phyloP scores from a whole-genome alignment of 2,329 filamentous ascomycete species.

The Sarocladium oryzae region DNA sequence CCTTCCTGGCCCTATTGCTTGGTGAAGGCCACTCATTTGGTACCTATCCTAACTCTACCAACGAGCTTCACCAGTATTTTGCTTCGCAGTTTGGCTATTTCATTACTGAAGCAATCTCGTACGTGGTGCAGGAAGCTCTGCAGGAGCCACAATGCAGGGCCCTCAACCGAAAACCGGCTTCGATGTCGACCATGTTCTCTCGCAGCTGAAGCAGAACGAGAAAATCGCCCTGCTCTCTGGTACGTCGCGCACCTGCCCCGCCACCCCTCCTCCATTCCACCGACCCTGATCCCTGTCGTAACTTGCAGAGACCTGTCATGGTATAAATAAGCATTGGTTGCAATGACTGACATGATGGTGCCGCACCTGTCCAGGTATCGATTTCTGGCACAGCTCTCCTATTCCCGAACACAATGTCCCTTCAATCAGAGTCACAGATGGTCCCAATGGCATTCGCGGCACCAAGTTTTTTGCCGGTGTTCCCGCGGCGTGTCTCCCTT shows the following conservation, averaged over 20 bases:
- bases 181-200: slow-evolving; percentile 8
- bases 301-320: not conserved
- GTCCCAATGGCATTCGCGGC: slow-evolving; percentile 29
- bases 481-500: slow-evolving; percentile 24
- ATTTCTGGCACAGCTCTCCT: slow-evolving; percentile 64
- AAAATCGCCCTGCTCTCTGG: slow-evolving; percentile 8
- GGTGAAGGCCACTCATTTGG: too few relatives aligned
- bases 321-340: too few relatives aligned
- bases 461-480: slow-evolving; percentile 22
- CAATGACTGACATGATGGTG: not conserved
- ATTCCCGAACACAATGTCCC: slow-evolving; percentile 56
- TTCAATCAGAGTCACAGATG: slow-evolving; percentile 49
- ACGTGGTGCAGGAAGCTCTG: too few relatives aligned
- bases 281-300: not conserved
- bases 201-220: slow-evolving; percentile 8
- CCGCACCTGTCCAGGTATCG: slow-evolving; percentile 39
- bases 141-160: slow-evolving; percentile 3
- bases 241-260: not conserved
- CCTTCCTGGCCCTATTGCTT: not conserved
- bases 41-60: too few relatives aligned
- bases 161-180: slow-evolving; percentile 6
- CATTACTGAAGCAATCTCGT: too few relatives aligned
- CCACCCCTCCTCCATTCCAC: slow-evolving; percentile 8
- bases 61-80: too few relatives aligned
- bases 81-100: not conserved